phyloP scores from a whole-genome alignment of 305 asterid genomes.

The Solanum hybrid region DNA sequence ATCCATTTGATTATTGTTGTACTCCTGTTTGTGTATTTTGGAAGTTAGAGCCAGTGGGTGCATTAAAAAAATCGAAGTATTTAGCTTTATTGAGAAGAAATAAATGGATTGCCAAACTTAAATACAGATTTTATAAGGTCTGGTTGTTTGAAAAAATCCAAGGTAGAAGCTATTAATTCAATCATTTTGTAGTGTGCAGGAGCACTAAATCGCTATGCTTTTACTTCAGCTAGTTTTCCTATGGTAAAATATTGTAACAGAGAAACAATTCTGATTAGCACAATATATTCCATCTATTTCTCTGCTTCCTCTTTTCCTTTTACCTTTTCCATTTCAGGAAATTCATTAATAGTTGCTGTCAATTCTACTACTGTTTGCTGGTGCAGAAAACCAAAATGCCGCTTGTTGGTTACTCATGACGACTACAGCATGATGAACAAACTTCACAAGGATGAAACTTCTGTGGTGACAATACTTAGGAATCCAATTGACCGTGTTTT shows the following conservation, averaged over 20 bases:
- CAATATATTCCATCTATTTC: background rate
- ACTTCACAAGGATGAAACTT: constrained; percentile 67
- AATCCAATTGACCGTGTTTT: constrained; percentile 91
- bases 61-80: background rate
- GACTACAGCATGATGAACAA: constrained; percentile 86
- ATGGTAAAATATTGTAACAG: background rate
- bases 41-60: background rate
- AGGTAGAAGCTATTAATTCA: background rate
- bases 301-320: background rate
- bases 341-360: background rate
- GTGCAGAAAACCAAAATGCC: constrained; percentile 74
- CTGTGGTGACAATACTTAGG: constrained; percentile 86
- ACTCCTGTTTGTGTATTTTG: background rate
- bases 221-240: background rate
- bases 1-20: background rate
- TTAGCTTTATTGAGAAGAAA: background rate
- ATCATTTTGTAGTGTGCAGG: background rate
- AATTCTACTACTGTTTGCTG: constrained; percentile 8
- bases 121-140: background rate
- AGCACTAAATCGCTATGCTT: background rate
- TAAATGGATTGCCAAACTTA: background rate
- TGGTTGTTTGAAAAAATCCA: background rate
- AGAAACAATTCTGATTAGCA: background rate
- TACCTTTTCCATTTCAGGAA: background rate
- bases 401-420: constrained; percentile 80